phyloP scores from a whole-genome alignment of 179 eudicot genomes.

The Pouteria campechiana region DNA sequence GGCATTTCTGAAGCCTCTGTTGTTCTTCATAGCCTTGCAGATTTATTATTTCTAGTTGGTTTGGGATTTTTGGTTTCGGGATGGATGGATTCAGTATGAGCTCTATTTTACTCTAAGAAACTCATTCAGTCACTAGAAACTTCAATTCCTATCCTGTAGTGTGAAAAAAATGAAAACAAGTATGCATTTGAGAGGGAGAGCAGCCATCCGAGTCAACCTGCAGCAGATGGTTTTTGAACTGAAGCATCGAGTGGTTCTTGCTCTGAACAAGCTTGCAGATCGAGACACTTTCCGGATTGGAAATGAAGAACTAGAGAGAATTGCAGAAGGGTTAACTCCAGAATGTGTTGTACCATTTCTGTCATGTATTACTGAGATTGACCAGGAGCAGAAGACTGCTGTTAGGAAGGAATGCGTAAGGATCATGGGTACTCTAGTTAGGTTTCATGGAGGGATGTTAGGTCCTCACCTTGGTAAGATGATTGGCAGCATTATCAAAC shows the following conservation, averaged over 20 bases:
- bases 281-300: slow-evolving; percentile 73
- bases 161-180: slow-evolving; percentile 37
- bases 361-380: slow-evolving; percentile 67
- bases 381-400: slow-evolving; percentile 58
- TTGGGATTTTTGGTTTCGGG: no score
- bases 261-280: slow-evolving; percentile 71
- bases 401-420: slow-evolving; percentile 78
- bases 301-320: slow-evolving; percentile 58
- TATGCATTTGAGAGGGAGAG: slow-evolving; percentile 38
- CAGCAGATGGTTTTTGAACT: slow-evolving; percentile 60
- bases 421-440: slow-evolving; percentile 49
- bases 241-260: slow-evolving; percentile 55
- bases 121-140: no score
- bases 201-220: slow-evolving; percentile 30
- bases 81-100: no score
- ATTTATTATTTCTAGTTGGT: no score
- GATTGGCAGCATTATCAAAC: slow-evolving; percentile 59
- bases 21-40: no score
- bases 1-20: no score
- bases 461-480: slow-evolving; percentile 57
- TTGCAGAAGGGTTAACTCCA: slow-evolving; percentile 38
- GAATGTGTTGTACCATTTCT: slow-evolving; percentile 61
- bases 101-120: no score
- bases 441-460: slow-evolving; percentile 35
- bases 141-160: no score